Evolutionary conservation across 2,329 filamentous ascomycete genomes (phyloP).

Genomic region (Gyromitra esculenta): DNA sequence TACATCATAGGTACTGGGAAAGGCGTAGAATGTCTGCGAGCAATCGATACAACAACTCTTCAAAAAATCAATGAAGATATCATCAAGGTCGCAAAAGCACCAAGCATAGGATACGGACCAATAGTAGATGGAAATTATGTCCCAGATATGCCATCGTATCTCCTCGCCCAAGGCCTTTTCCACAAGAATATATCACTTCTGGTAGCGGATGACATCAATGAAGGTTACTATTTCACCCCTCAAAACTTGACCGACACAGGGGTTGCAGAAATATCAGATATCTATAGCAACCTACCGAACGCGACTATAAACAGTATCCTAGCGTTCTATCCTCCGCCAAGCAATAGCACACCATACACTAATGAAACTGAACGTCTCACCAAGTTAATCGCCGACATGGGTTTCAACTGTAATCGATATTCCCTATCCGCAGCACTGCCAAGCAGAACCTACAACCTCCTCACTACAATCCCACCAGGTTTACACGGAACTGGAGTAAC

Average conservation of each 20-base stretch:
- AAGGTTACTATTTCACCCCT: slow-evolving; percentile 9
- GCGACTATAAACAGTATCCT: not conserved
- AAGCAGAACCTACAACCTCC: slow-evolving; percentile 12
- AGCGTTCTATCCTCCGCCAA: slow-evolving; percentile 18
- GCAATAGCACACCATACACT: slow-evolving; percentile 14
- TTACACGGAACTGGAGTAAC: slow-evolving; percentile 8
- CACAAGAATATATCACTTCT: slow-evolving; percentile 27
- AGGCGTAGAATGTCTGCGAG: slow-evolving; percentile 33
- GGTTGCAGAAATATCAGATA: not conserved
- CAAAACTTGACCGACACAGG: not conserved
- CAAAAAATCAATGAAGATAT: not conserved
- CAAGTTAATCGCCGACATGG: not conserved
- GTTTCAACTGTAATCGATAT: slow-evolving; percentile 35
- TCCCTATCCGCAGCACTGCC: slow-evolving; percentile 2
- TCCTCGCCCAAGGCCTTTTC: slow-evolving; percentile 17
- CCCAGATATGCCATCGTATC: slow-evolving; percentile 3
- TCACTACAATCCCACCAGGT: slow-evolving; percentile 6
- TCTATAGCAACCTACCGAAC: not conserved
- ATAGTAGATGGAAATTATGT: slow-evolving; percentile 28
- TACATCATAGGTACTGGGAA: not conserved
- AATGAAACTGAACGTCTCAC: not conserved
- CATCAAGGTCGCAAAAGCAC: not conserved
- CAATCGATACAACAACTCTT: not conserved
- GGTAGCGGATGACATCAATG: slow-evolving; percentile 1
- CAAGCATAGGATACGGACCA: not conserved